Evolutionary conservation across 164 flowering plant species (phyloP).

Genomic region (Pachysandra terminalis): DNA sequence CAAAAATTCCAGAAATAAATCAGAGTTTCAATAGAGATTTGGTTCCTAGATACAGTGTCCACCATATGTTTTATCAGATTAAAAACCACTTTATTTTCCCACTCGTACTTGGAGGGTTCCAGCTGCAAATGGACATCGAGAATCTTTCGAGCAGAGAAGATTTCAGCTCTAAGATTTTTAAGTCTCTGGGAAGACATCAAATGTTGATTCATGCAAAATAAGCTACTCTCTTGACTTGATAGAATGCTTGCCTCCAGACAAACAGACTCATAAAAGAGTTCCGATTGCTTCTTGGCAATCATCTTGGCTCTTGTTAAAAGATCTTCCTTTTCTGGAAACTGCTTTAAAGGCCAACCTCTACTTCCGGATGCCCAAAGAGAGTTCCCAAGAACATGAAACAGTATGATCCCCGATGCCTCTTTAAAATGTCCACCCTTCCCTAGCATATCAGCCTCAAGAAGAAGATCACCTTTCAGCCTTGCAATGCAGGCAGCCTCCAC

Average conservation of each 20-base stretch:
- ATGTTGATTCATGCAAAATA: slow-evolving; percentile 21
- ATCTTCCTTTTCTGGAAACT: slow-evolving; percentile 34
- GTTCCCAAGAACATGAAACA: slow-evolving; percentile 33
- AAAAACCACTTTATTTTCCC: slow-evolving; percentile 28
- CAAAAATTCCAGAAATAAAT: slow-evolving; percentile 50
- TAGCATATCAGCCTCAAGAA: slow-evolving; percentile 49
- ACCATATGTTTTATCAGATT: slow-evolving; percentile 21
- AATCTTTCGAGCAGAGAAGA: slow-evolving; percentile 41
- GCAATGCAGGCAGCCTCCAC: slow-evolving; percentile 53
- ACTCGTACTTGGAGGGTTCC: slow-evolving; percentile 29
- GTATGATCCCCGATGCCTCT: slow-evolving; percentile 38
- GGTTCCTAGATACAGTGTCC: slow-evolving; percentile 17
- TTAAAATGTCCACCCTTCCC: slow-evolving; percentile 44
- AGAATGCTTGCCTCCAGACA: slow-evolving; percentile 33
- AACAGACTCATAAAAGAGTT: slow-evolving; percentile 25
- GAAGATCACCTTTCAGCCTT: slow-evolving; percentile 35
- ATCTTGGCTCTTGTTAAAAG: slow-evolving; percentile 38
- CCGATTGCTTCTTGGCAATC: slow-evolving; percentile 28
- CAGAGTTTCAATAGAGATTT: slow-evolving; percentile 37
- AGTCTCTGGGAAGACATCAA: slow-evolving; percentile 26
- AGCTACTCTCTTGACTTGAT: slow-evolving; percentile 21
- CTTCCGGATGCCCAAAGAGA: slow-evolving; percentile 47
- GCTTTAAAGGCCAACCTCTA: slow-evolving; percentile 64
- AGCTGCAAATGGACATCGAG: slow-evolving; percentile 43
- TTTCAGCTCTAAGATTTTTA: slow-evolving; percentile 32